Conservation (phyloP, 257 asterid genomes). For the Pogostemon cablin region DNA sequence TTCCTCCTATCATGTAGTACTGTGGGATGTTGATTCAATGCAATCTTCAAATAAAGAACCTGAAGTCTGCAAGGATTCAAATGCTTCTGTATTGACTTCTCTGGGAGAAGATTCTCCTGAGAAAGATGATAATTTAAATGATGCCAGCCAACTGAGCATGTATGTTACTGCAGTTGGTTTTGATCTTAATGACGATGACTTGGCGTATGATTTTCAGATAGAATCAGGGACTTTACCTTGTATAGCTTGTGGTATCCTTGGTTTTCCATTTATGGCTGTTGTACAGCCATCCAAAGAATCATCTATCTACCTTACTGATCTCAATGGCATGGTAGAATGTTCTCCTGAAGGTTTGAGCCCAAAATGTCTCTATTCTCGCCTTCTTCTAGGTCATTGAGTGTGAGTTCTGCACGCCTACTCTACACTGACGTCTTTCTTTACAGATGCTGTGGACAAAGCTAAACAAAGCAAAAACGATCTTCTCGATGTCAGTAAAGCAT, state of each 20-base stretch:
- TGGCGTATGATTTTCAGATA: constrained; percentile 74
- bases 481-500: constrained; percentile 31
- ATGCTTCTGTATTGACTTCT: constrained; percentile 37
- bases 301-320: constrained; percentile 41
- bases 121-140: constrained; percentile 42
- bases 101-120: constrained; percentile 43
- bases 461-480: constrained; percentile 34
- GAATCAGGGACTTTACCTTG: constrained; percentile 96
- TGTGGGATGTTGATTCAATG: constrained; percentile 77
- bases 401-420: constrained; percentile 8
- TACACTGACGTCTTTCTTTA: constrained; percentile 33
- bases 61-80: constrained; percentile 45
- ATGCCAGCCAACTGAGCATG: constrained; percentile 52
- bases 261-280: constrained; percentile 95
- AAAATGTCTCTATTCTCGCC: constrained; percentile 3
- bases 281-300: constrained; percentile 81
- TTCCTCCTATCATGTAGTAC: constrained; percentile 57
- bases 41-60: constrained; percentile 69
- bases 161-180: constrained; percentile 60
- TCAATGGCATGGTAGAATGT: constrained; percentile 34
- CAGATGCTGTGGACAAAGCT: constrained; percentile 39
- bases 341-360: constrained; percentile 55
- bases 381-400: constrained; percentile 15
- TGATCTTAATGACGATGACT: constrained; percentile 69
- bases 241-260: constrained; percentile 96